phyloP scores from a whole-genome alignment of 2,329 filamentous ascomycete species.

The Claviceps paspali region DNA sequence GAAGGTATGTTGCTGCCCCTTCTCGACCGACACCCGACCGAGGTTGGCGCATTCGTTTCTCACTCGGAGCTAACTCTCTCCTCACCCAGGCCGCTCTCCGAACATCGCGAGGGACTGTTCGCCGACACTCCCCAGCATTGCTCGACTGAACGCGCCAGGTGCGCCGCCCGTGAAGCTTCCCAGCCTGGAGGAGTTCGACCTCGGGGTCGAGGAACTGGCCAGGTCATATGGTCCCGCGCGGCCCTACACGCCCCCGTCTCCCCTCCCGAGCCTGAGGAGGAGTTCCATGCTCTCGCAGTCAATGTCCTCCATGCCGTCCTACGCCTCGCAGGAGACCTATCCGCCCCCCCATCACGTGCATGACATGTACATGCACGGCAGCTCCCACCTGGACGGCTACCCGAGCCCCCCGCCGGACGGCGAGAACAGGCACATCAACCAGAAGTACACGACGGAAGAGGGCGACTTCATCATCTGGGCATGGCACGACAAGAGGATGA shows the following conservation, averaged over 20 bases:
- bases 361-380: constrained; percentile 12
- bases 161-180: constrained; percentile 15
- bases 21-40: no score
- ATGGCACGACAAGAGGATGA: constrained; percentile 28
- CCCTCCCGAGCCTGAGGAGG: constrained; percentile 12
- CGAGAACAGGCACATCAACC: constrained; percentile 25
- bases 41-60: no score
- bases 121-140: constrained; percentile 12
- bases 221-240: constrained; percentile 15
- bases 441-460: constrained; percentile 28
- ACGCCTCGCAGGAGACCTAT: constrained; percentile 11
- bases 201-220: constrained; percentile 21
- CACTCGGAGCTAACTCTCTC: no score
- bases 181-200: constrained; percentile 22
- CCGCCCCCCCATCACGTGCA: constrained; percentile 10
- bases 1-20: no score
- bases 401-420: constrained; percentile 21
- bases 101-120: constrained; percentile 14
- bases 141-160: constrained; percentile 6
- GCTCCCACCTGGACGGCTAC: constrained; percentile 14
- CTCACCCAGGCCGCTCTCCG: no score
- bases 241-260: constrained; percentile 15
- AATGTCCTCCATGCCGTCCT: constrained; percentile 10
- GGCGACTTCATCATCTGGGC: constrained; percentile 29
- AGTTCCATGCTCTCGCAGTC: constrained; percentile 12